These are phyloP conservation scores for Podaxis sp. DNA, from an alignment of 768 basidiomycete genomes.

Conservation along the genomic window DNA sequence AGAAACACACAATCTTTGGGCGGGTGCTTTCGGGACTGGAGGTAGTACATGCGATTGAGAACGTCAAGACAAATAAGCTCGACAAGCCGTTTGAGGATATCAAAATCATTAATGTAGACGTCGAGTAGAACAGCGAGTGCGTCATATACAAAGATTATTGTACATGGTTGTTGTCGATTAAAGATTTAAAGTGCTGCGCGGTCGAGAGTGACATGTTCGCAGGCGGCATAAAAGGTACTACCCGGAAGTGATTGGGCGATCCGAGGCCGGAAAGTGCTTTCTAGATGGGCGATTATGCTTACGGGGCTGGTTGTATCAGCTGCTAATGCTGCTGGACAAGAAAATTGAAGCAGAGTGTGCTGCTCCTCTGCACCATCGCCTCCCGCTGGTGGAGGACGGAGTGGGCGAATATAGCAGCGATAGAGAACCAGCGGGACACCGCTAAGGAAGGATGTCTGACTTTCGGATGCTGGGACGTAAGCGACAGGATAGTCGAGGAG, in stretches of 20 bases:
- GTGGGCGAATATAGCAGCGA: slow-evolving; percentile 32
- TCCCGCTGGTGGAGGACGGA: slow-evolving; percentile 36
- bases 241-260: background rate
- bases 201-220: slow-evolving; percentile 3
- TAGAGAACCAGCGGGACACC: slow-evolving; percentile 35
- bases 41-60: slow-evolving; percentile 89
- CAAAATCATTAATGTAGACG: slow-evolving; percentile 79
- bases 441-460: slow-evolving; percentile 39
- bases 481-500: slow-evolving; percentile 63
- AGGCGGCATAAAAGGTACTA: background rate
- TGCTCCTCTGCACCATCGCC: background rate
- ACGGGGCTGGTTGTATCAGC: background rate
- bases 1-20: slow-evolving; percentile 92
- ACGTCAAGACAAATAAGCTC: slow-evolving; percentile 77
- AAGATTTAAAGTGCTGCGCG: slow-evolving; percentile 9
- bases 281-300: background rate
- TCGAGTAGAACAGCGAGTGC: slow-evolving; percentile 45
- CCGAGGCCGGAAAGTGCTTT: slow-evolving; percentile 1
- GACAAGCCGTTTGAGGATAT: slow-evolving; percentile 95
- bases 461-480: slow-evolving; percentile 35
- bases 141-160: background rate
- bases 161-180: background rate
- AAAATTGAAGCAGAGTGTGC: slow-evolving; percentile 16
- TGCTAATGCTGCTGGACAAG: slow-evolving; percentile 4
- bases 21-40: slow-evolving; percentile 85